Base-by-base conservation (phyloP, 225 moss, liverwort and hornwort genomes). In the Asterella californica region DNA sequence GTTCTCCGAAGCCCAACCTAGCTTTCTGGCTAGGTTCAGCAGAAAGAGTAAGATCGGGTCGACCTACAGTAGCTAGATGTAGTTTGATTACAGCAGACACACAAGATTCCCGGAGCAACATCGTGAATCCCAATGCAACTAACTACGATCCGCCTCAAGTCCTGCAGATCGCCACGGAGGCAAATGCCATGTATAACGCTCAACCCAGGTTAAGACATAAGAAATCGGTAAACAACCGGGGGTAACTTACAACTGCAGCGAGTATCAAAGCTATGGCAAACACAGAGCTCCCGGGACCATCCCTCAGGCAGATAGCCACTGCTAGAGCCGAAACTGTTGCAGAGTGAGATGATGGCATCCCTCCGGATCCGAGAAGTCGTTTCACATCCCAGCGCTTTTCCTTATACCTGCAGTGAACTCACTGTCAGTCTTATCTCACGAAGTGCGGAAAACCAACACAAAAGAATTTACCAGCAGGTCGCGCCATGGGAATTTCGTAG, bases 291-390 rank as follows among this genome's bases (percentile, higher is more conserved):
- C 93, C 93, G 70, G 89, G 88, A 75, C 99, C 99, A 83, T 99
- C 99, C 52, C 95, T 90, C 70, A 99, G 85, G 73, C 93, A 90
- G 84, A 99, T 88, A 37, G 95, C 90, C 75, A 90, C 89, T 11
- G 95, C 90, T 76, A 99, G 89, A 60, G 93, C 91, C 78, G 91
- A 95, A 52, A 99, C 99, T 9, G 97, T 99, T 27, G 97, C 91
- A 79, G 97, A 93, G 81, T 99, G 97, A 78, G 97, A 99, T 62
- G 97, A 99, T n/a, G 97, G 97, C 97, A 99, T 95, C 63, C 97
- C 97, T 18, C 97, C 97, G 18, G 97, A 92, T 77, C 95, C 93
- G 84, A 93, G 88, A 64, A 99, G 92, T n/a, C 99, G 93, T 82
- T 90, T 92, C 79, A 92, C 91, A 89, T 99, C 99, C 92, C 95